Percentiles rank a stretch among this genome's conserved stretches.
These are phyloP conservation scores for Didymella segeticola DNA, from an alignment of 2,329 filamentous ascomycete species.

Conservation along the genomic window DNA sequence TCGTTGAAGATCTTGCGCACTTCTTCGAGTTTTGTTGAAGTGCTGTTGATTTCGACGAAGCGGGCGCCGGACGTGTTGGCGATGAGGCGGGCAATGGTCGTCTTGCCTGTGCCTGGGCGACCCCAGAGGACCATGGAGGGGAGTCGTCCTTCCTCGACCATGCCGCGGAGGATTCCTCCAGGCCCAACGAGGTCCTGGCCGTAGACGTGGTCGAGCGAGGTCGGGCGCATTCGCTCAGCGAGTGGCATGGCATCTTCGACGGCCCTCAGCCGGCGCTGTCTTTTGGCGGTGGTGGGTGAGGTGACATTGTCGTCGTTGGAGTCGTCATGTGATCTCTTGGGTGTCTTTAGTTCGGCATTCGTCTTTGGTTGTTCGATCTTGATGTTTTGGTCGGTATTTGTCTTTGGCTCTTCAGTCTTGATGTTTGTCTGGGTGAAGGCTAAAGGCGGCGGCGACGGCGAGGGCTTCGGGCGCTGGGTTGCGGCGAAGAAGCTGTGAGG, in stretches of 20 bases:
- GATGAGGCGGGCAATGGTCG: conserved; percentile 90
- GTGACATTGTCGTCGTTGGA: conserved; percentile 25
- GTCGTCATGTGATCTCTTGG: conserved; percentile 38
- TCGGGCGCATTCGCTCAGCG: conserved; percentile 91
- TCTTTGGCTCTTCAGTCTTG: conserved; percentile 30
- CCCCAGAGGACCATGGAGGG: conserved; percentile 98
- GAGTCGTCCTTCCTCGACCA: conserved; percentile 85
- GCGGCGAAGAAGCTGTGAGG: conserved; percentile 62
- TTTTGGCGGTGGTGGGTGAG: conserved; percentile 50
- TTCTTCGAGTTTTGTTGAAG: conserved; percentile 83
- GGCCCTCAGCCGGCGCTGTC: conserved; percentile 63
- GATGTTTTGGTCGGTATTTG: conserved; percentile 22
- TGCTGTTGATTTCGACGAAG: conserved; percentile 91
- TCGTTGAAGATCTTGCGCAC: conserved; percentile 92
- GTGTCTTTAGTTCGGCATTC: no score
- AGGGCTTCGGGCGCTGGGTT: conserved; percentile 48
- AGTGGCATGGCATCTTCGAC: conserved; percentile 78
- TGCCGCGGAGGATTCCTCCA: conserved; percentile 79
- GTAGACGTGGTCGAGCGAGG: conserved; percentile 81
- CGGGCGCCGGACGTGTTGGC: conserved; percentile 80
- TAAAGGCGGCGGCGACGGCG: conserved; percentile 29
- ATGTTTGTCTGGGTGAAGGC: conserved; percentile 12
- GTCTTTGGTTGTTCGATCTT: conserved; percentile 33
- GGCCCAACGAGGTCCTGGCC: conserved; percentile 91
- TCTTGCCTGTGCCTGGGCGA: conserved; percentile 81